These are phyloP conservation scores for Fusarium annulatum DNA, from an alignment of 2,329 filamentous ascomycete species.

Conservation along the genomic window DNA sequence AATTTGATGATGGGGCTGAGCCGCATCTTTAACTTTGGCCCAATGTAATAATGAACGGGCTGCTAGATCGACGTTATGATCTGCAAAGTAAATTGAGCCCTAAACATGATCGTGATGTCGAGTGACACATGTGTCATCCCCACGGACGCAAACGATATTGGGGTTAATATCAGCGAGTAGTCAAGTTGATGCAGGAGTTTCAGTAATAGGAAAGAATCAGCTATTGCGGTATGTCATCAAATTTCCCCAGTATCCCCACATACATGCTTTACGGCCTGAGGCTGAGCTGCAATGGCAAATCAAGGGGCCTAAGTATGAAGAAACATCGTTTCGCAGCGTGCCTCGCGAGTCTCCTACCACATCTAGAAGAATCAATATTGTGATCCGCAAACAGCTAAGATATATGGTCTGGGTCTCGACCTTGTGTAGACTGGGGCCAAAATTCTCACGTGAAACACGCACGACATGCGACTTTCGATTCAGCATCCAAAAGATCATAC, in stretches of 20 bases:
- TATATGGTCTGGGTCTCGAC: not conserved
- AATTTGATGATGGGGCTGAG: conserved; percentile 7
- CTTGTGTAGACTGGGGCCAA: not conserved
- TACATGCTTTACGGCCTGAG: not conserved
- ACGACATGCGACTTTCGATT: not conserved
- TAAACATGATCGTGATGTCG: not conserved
- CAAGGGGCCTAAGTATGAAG: conserved; percentile 4
- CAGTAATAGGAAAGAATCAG: conserved; percentile 4
- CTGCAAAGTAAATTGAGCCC: not conserved
- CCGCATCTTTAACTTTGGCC: conserved; percentile 6
- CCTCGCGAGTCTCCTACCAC: not conserved
- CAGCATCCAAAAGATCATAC: not conserved
- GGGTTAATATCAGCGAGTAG: not conserved
- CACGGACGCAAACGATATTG: not conserved
- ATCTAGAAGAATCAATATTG: conserved; percentile 9
- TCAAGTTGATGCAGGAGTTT: conserved; percentile 4
- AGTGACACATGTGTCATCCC: not conserved
- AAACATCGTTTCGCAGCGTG: not conserved
- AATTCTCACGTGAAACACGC: not conserved
- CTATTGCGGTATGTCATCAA: conserved; percentile 18
- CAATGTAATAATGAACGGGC: not conserved
- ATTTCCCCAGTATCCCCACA: conserved; percentile 28
- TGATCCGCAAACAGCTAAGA: conserved; percentile 3
- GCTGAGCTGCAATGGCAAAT: conserved; percentile 12
- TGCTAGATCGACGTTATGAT: conserved; percentile 9